Percentiles rank a stretch among this genome's conserved stretches.
Conservation (phyloP, 2,329 filamentous ascomycete genomes). For the Cladophialophora chaetospira region DNA sequence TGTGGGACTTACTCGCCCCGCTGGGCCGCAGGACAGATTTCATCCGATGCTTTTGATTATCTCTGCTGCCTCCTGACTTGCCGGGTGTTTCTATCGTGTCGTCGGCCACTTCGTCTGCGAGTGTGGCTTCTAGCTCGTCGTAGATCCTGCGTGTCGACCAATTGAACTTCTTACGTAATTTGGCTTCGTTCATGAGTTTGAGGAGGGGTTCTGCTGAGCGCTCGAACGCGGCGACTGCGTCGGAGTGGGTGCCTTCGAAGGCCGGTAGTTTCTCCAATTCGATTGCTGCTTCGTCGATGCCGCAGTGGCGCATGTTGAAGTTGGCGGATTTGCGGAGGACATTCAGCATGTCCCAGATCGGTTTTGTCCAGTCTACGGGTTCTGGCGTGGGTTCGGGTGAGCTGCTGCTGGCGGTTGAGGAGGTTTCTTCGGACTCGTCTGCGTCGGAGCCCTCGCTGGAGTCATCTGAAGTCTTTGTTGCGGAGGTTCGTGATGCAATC, state of each 20-base stretch:
- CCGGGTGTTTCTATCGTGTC: constrained; percentile 31
- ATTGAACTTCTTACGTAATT: constrained; percentile 35
- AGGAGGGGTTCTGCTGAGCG: constrained; percentile 30
- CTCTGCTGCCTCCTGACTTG: constrained; percentile 12
- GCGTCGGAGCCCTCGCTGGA: constrained; percentile 35
- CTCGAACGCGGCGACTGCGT: constrained; percentile 31
- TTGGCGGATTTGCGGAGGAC: constrained; percentile 31
- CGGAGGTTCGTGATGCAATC: no score
- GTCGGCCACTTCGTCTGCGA: constrained; percentile 32
- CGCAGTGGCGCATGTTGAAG: constrained; percentile 33
- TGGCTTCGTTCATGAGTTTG: constrained; percentile 33
- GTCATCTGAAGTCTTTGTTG: constrained; percentile 35
- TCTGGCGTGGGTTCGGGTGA: constrained; percentile 18
- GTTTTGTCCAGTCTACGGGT: constrained; percentile 31
- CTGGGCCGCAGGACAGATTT: constrained; percentile 51
- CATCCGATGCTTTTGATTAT: constrained; percentile 32
- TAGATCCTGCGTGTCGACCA: constrained; percentile 35
- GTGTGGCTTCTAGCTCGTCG: constrained; percentile 33
- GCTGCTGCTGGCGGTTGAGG: constrained; percentile 17
- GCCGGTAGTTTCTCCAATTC: constrained; percentile 30
- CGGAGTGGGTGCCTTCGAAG: constrained; percentile 27
- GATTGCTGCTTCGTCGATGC: constrained; percentile 31
- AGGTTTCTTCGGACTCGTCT: constrained; percentile 28
- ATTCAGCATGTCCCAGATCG: constrained; percentile 34
- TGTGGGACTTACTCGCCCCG: constrained; percentile 45